Evolutionary conservation across 2,329 filamentous ascomycete species (phyloP), one percentile per base, ranked within the genome.

Genomic region (Trichophyton rubrum): DNA sequence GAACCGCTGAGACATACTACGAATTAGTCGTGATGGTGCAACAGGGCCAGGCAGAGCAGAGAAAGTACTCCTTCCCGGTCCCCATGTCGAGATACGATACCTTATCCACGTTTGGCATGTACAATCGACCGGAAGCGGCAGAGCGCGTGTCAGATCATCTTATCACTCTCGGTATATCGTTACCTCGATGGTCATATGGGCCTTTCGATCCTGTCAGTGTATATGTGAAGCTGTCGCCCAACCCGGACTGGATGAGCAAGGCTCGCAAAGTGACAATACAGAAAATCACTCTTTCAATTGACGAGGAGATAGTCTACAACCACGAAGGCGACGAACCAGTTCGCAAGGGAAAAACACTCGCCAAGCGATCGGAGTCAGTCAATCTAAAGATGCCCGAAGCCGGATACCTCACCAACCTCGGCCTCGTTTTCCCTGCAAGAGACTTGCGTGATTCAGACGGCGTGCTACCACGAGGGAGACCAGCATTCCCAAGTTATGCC

Each of bases 231-330:
- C 77, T 99, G 22, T 88, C 88, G 7, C 93, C 93, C 13, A 97
- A 97, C 68, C 85, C 86, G 33, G 90, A 96, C 72, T 96, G 89
- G 89, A 78, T 93, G 73, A 85, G 78, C 70, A 97, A 96, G 74
- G 91, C 92, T 56, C 89, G 86, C 71, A 89, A 89, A 70, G 91
- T 97, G 59, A 92, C 89, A 49, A 95, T 99, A 69, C 87, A 91
- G 70, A 93, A 93, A 70, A 93, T 99, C 66, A 96, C 90, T 1
- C 85, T 97, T 47, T 85, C 85, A 11, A 95, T 99, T 67, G 93
- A 97, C 70, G 93, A 99, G 74, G 92, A 97, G 71, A 95, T 97
- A 62, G 95, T 93, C n/a, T 99, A 89, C 75, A 97, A 99, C 66
- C 93, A 93, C 33, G 92, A 97, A 74, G 93, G 93, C 56, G 93